Percentiles rank a stretch among this genome's conserved stretches.
Evolutionary conservation across 2,329 filamentous ascomycete species (phyloP).

Genomic region (Apiospora arundinis): DNA sequence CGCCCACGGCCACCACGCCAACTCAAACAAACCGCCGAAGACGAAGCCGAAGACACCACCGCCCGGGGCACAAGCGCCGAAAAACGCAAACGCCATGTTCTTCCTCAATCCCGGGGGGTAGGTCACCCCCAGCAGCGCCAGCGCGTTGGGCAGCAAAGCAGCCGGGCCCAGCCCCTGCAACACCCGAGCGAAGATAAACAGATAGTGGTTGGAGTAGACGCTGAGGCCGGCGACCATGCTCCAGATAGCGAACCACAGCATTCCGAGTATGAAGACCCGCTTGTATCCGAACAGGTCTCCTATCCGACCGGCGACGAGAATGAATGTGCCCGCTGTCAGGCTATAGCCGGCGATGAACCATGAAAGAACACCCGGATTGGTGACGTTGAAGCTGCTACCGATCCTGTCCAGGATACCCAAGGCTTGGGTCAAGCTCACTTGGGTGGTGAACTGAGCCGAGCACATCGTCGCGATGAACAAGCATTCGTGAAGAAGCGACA

Average conservation of each 20-base stretch:
- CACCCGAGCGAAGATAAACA: slow-evolving; percentile 55
- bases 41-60: slow-evolving; percentile 41
- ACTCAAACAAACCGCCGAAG: slow-evolving; percentile 37
- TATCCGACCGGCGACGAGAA: slow-evolving; percentile 52
- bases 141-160: slow-evolving; percentile 60
- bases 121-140: slow-evolving; percentile 60
- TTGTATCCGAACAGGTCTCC: slow-evolving; percentile 56
- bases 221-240: slow-evolving; percentile 46
- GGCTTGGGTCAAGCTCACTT: slow-evolving; percentile 46
- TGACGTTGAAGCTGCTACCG: slow-evolving; percentile 47
- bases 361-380: slow-evolving; percentile 43
- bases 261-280: slow-evolving; percentile 49
- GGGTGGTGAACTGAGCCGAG: slow-evolving; percentile 37
- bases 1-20: slow-evolving; percentile 41
- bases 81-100: slow-evolving; percentile 43
- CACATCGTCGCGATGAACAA: slow-evolving; percentile 44
- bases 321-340: slow-evolving; percentile 52
- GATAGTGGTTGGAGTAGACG: slow-evolving; percentile 35
- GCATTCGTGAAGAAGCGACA: slow-evolving; percentile 29
- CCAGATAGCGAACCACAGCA: slow-evolving; percentile 49
- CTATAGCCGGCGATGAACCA: slow-evolving; percentile 56
- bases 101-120: slow-evolving; percentile 49
- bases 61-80: slow-evolving; percentile 43
- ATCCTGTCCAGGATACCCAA: slow-evolving; percentile 51
- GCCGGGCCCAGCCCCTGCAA: slow-evolving; percentile 62